Conservation (phyloP, 345 rosid genomes). For the Anacardium occidentale region DNA sequence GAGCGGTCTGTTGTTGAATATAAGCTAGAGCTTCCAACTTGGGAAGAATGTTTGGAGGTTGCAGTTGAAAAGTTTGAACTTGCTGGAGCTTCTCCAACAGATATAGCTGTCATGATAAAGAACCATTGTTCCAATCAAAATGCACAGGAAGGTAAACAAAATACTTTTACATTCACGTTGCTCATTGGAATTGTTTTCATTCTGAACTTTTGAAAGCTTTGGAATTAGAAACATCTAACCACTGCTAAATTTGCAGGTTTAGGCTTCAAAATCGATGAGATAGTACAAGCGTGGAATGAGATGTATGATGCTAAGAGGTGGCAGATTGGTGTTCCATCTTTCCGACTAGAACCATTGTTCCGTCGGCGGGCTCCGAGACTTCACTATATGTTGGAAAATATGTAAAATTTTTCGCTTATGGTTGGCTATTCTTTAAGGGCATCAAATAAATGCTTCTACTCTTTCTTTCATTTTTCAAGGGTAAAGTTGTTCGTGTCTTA, state of each 20-base stretch:
- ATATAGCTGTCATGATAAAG: constrained; percentile 96
- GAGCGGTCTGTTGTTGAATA: constrained; percentile 95
- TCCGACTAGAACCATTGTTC: constrained; percentile 93
- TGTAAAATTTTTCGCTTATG: constrained; percentile 33
- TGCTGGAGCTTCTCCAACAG: constrained; percentile 96
- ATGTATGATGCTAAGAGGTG: constrained; percentile 97
- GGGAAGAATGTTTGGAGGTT: constrained; percentile 99
- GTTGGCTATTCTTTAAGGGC: constrained; percentile 9
- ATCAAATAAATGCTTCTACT: constrained; percentile 12
- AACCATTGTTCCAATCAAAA: constrained; percentile 88
- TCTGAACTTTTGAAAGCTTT: background rate
- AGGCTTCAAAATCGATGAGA: constrained; percentile 96
- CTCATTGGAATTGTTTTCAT: background rate
- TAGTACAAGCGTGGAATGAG: constrained; percentile 99
- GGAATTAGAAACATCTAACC: constrained; percentile 4
- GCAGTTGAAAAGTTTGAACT: constrained; percentile 96
- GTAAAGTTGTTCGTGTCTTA: background rate
- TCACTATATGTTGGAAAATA: constrained; percentile 72
- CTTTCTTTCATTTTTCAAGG: constrained; percentile 13
- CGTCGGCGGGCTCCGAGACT: constrained; percentile 79
- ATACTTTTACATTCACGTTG: background rate
- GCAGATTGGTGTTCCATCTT: constrained; percentile 92
- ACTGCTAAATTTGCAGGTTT: constrained; percentile 43
- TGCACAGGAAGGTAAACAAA: constrained; percentile 72
- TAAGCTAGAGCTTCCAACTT: constrained; percentile 80